phyloP scores from a whole-genome alignment of 2,329 filamentous ascomycete species.

The Pyricularia grisea region DNA sequence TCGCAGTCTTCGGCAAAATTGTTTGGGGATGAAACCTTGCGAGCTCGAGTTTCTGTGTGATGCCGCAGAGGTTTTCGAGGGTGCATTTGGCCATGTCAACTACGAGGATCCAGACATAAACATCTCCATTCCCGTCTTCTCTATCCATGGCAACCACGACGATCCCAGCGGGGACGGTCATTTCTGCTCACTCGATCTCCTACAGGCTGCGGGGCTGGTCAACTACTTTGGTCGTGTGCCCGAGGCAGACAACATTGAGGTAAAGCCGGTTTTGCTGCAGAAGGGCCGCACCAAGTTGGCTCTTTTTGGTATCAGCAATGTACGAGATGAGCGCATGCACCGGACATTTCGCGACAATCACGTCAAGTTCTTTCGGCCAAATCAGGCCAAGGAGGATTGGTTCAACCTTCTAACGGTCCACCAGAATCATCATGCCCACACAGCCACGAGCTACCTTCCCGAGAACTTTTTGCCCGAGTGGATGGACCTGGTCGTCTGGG shows the following conservation, averaged over 20 bases:
- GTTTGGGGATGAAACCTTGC: slow-evolving; percentile 89
- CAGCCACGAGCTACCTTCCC: slow-evolving; percentile 85
- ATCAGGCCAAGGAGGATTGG: slow-evolving; percentile 75
- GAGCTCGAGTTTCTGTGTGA: slow-evolving; percentile 93
- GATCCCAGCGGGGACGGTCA: slow-evolving; percentile 96
- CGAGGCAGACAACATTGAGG: slow-evolving; percentile 85
- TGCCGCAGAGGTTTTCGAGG: slow-evolving; percentile 81
- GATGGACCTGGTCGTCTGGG: slow-evolving; percentile 88
- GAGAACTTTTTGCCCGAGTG: slow-evolving; percentile 90
- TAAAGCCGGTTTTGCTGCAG: slow-evolving; percentile 86
- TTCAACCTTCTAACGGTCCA: slow-evolving; percentile 95
- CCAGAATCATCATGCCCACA: slow-evolving; percentile 91
- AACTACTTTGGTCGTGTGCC: slow-evolving; percentile 94
- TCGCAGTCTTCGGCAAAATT: slow-evolving; percentile 86
- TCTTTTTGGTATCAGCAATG: slow-evolving; percentile 89
- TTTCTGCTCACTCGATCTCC: slow-evolving; percentile 78
- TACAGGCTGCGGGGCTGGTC: slow-evolving; percentile 83
- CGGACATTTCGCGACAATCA: slow-evolving; percentile 87
- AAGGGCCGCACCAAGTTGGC: slow-evolving; percentile 91
- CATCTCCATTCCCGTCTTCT: slow-evolving; percentile 92
- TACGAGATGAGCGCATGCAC: slow-evolving; percentile 89
- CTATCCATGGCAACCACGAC: slow-evolving; percentile 97
- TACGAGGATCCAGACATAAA: slow-evolving; percentile 98
- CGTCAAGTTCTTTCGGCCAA: slow-evolving; percentile 86
- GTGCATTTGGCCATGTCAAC: slow-evolving; percentile 88